Conservation (phyloP, 225 moss, liverwort and hornwort species). For the Pseudisothecium myosuroides region DNA sequence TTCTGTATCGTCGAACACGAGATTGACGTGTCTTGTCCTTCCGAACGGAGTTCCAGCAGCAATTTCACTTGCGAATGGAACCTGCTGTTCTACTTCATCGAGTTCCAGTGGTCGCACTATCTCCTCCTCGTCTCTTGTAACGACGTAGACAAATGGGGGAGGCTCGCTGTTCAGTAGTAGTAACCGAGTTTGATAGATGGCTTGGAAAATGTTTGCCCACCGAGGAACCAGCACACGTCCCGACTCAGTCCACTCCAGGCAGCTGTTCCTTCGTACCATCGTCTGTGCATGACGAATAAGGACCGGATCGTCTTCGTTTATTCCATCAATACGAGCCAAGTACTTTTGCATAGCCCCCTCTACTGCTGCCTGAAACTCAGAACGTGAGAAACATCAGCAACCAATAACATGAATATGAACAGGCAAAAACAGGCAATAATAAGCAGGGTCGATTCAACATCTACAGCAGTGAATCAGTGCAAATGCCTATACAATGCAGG, state of each 20-base stretch:
- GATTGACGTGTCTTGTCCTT: constrained; percentile 18
- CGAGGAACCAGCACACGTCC: constrained; percentile 63
- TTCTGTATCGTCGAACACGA: constrained; percentile 34
- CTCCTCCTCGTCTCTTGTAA: constrained; percentile 34
- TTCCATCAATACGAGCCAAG: constrained; percentile 50
- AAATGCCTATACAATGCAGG: background rate
- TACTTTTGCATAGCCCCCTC: constrained; percentile 53
- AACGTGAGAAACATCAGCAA: constrained; percentile 4
- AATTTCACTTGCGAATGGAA: constrained; percentile 49
- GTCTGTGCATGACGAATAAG: constrained; percentile 61
- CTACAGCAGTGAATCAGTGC: background rate
- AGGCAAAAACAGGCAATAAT: background rate
- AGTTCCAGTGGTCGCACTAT: constrained; percentile 33
- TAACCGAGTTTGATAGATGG: constrained; percentile 60
- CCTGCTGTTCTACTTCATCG: constrained; percentile 41
- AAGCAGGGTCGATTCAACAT: background rate
- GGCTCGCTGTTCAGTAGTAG: constrained; percentile 52
- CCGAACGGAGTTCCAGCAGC: constrained; percentile 52
- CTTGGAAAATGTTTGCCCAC: constrained; percentile 79
- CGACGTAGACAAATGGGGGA: constrained; percentile 45
- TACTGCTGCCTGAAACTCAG: constrained; percentile 31
- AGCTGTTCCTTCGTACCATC: constrained; percentile 67
- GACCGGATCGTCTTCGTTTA: constrained; percentile 30
- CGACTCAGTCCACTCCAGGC: constrained; percentile 62
- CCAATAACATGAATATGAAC: background rate